Evolutionary conservation across 345 rosid species (phyloP).

Genomic region (Syzygium aromaticum): DNA sequence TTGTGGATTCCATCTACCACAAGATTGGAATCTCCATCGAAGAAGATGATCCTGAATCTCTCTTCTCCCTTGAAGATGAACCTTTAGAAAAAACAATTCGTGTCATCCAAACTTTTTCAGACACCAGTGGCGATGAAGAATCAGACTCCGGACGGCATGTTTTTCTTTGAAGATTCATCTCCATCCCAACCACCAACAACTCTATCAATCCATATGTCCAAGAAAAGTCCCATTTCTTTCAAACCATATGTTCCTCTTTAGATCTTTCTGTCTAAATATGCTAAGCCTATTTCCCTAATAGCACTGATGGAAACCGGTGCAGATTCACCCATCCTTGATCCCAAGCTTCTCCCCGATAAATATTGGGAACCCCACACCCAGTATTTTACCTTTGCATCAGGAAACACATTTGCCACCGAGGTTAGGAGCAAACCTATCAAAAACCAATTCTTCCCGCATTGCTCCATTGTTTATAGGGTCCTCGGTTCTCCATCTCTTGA

Average conservation of each 20-base stretch:
- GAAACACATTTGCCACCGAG: not conserved
- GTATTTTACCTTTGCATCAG: not conserved
- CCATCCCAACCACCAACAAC: not conserved
- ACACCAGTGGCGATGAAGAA: not conserved
- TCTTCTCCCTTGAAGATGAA: not conserved
- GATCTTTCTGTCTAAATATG: not conserved
- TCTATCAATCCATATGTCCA: not conserved
- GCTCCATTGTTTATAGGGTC: not conserved
- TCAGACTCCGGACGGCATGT: not conserved
- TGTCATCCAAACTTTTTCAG: not conserved
- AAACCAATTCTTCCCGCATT: not conserved
- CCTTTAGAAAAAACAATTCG: not conserved
- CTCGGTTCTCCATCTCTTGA: too few relatives aligned
- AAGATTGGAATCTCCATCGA: fast-evolving
- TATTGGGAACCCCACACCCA: not conserved
- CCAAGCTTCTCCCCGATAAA: not conserved
- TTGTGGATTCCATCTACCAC: not conserved
- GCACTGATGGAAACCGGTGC: not conserved
- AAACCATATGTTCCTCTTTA: not conserved
- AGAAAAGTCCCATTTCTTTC: too few relatives aligned
- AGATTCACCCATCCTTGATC: not conserved
- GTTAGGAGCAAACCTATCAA: not conserved
- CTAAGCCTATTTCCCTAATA: not conserved
- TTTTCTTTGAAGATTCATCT: not conserved
- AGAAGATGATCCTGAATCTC: not conserved